A percentile compares a stretch with the other conserved stretches of the same genome.
Evolutionary conservation across 164 flowering plant species (phyloP).

Genomic region (Liriodendron chinense): DNA sequence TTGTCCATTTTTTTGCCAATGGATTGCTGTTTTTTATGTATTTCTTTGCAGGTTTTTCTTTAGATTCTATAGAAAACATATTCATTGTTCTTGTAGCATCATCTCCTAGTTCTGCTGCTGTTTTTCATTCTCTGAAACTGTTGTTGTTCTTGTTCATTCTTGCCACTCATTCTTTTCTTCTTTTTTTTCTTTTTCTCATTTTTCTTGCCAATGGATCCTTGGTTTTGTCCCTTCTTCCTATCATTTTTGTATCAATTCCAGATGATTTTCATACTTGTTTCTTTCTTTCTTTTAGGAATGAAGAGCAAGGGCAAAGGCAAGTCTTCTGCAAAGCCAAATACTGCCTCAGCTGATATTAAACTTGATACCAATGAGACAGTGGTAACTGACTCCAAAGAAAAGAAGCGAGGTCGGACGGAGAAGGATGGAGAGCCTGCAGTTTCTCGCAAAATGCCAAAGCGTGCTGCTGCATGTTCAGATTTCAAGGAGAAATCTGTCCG

Average conservation of each 20-base stretch:
- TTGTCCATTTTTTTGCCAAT: too few relatives aligned
- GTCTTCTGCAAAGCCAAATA: conserved; percentile 5
- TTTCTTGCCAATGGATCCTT: background rate
- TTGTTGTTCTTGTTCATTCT: background rate
- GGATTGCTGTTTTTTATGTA: too few relatives aligned
- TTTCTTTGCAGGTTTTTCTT: too few relatives aligned
- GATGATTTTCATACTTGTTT: background rate
- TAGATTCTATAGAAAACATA: too few relatives aligned
- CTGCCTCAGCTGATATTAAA: conserved; percentile 5
- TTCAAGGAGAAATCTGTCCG: conserved; percentile 61
- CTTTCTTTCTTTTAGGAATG: conserved; percentile 12
- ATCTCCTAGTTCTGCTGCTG: too few relatives aligned
- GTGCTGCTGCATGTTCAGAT: conserved; percentile 72
- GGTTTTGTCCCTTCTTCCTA: background rate
- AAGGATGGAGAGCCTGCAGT: conserved; percentile 13
- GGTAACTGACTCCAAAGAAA: conserved; percentile 4
- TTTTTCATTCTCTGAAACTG: too few relatives aligned
- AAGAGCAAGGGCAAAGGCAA: conserved; percentile 11
- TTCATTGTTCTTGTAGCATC: too few relatives aligned
- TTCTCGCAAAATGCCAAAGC: conserved; percentile 56
- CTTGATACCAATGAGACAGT: conserved; percentile 1
- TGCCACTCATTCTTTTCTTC: background rate
- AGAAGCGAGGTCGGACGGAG: conserved; percentile 22
- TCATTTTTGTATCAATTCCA: background rate
- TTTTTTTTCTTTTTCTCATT: background rate